A percentile compares a stretch with the other conserved stretches of the same genome.
Evolutionary conservation across 2,329 filamentous ascomycete species (phyloP).

Genomic region (Lomentospora prolificans): DNA sequence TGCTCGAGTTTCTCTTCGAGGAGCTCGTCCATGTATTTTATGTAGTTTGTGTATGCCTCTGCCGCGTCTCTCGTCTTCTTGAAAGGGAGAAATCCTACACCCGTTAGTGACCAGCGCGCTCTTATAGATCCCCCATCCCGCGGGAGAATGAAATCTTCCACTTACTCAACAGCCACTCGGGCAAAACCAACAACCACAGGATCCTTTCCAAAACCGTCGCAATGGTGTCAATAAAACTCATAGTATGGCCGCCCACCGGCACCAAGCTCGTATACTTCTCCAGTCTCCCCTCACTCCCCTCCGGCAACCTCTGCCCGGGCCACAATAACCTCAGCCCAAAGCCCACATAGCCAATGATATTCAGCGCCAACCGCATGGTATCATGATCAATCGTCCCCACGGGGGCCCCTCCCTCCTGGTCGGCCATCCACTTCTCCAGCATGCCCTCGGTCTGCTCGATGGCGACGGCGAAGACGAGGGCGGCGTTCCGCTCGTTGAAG

Average conservation of each 20-base stretch:
- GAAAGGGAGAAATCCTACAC: conserved; percentile 35
- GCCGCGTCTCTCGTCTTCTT: conserved; percentile 40
- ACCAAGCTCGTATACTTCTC: conserved; percentile 38
- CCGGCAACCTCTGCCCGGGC: conserved; percentile 48
- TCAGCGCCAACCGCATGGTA: conserved; percentile 51
- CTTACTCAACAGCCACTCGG: conserved; percentile 44
- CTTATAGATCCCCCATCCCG: not conserved
- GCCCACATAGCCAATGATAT: conserved; percentile 56
- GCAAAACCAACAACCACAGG: conserved; percentile 49
- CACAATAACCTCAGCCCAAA: conserved; percentile 55
- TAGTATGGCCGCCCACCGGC: conserved; percentile 41
- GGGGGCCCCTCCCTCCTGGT: conserved; percentile 23
- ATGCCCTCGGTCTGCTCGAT: conserved; percentile 53
- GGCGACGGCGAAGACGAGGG: conserved; percentile 53
- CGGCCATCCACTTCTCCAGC: conserved; percentile 46
- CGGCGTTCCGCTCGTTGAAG: conserved; percentile 69
- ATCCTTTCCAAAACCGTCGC: conserved; percentile 53
- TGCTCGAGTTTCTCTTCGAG: conserved; percentile 48
- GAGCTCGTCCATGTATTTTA: conserved; percentile 60
- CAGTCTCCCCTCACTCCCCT: conserved; percentile 31
- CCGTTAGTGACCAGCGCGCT: not conserved
- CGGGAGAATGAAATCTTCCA: no score
- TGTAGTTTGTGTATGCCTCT: conserved; percentile 51
- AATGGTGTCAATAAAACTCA: conserved; percentile 58
- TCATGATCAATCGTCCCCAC: conserved; percentile 51